A percentile compares a stretch with the other conserved stretches of the same genome.
Conservation (phyloP, 345 rosid species). For the Sisymbrium altissimum region DNA sequence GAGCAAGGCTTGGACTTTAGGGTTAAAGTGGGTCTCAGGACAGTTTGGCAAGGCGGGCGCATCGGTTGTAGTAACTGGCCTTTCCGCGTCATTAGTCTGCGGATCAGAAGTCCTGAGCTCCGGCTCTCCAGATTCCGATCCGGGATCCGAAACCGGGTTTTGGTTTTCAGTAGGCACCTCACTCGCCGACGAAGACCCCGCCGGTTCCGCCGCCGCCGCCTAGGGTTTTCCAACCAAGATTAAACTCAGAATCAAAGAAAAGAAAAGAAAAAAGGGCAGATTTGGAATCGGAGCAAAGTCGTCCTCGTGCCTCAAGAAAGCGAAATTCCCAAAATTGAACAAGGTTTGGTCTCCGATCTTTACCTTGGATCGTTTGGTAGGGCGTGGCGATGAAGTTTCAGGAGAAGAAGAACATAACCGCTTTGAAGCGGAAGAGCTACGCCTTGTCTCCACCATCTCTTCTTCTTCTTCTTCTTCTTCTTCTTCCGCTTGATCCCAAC, state of each 20-base stretch:
- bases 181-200: constrained; percentile 49
- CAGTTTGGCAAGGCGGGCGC: constrained; percentile 35
- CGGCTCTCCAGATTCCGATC: constrained; percentile 44
- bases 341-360: not conserved
- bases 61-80: constrained; percentile 28
- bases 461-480: too few relatives aligned
- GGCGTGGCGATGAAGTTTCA: constrained; percentile 40
- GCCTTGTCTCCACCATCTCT: constrained; percentile 96
- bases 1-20: constrained; percentile 45
- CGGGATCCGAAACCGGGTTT: constrained; percentile 46
- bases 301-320: too few relatives aligned
- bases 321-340: too few relatives aligned
- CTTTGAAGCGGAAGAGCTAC: constrained; percentile 77
- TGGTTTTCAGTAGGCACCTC: constrained; percentile 43
- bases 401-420: constrained; percentile 43
- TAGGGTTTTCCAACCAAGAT: constrained; percentile 28
- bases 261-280: too few relatives aligned
- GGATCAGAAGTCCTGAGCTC: constrained; percentile 64
- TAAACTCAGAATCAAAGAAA: not conserved
- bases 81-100: constrained; percentile 33
- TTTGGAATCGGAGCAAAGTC: too few relatives aligned
- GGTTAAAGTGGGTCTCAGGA: constrained; percentile 36
- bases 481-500: constrained; percentile 48
- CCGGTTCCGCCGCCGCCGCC: constrained; percentile 41
- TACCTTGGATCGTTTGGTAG: constrained; percentile 85